phyloP scores from a whole-genome alignment of 441 rosid species.

The Populus hybrid region DNA sequence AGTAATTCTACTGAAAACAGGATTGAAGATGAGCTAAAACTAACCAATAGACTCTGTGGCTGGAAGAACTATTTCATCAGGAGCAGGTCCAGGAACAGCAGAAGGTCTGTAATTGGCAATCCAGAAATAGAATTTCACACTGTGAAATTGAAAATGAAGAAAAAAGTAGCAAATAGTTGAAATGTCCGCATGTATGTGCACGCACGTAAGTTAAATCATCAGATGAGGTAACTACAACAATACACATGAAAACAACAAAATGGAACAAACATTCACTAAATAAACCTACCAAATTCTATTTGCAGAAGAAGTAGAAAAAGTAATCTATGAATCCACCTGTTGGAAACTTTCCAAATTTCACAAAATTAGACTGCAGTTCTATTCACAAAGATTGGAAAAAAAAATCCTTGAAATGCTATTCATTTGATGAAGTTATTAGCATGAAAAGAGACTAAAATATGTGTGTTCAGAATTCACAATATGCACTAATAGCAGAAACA shows the following conservation, averaged over 20 bases:
- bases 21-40: constrained; percentile 27
- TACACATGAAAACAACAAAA: not conserved
- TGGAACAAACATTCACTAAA: not conserved
- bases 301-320: not conserved
- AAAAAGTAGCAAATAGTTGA: constrained; percentile 6
- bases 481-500: constrained; percentile 2
- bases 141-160: not conserved
- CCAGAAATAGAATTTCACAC: constrained; percentile 10
- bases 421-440: not conserved
- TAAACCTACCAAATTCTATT: not conserved
- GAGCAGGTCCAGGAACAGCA: constrained; percentile 93
- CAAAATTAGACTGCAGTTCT: not conserved
- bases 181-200: not conserved
- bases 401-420: not conserved
- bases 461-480: not conserved
- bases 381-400: not conserved
- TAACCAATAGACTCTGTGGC: constrained; percentile 88
- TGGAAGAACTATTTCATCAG: constrained; percentile 84
- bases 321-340: not conserved
- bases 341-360: not conserved
- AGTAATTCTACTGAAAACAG: constrained; percentile 6
- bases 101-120: constrained; percentile 61
- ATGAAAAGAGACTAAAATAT: not conserved
- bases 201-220: not conserved
- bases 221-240: not conserved